Percentiles rank a stretch among this genome's conserved stretches.
phyloP scores from a whole-genome alignment of 2,329 filamentous ascomycete species.

The Bipolaris oryzae region DNA sequence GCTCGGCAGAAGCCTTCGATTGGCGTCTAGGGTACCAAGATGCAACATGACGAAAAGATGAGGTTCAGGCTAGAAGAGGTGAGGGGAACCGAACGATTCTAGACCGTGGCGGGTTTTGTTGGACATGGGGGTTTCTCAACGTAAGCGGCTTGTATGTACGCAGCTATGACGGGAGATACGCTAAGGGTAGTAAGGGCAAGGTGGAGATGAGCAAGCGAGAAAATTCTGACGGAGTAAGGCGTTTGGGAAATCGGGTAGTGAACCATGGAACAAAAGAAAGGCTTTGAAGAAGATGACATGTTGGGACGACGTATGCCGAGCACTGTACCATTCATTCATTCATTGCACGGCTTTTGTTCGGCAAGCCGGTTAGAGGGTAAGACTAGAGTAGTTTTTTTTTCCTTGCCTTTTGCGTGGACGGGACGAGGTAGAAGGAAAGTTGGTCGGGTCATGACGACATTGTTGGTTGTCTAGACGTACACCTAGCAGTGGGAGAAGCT shows the following conservation, averaged over 20 bases:
- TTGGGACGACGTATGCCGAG: not conserved
- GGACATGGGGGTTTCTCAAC: not conserved
- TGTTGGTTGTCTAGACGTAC: slow-evolving; percentile 19
- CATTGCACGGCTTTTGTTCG: slow-evolving; percentile 20
- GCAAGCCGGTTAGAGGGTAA: slow-evolving; percentile 7
- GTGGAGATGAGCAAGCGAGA: not conserved
- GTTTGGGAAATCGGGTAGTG: not conserved
- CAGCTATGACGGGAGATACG: not conserved
- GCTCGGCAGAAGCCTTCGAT: too few species aligned
- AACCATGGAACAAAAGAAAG: not conserved
- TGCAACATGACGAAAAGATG: too few species aligned
- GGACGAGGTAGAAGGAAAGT: slow-evolving; percentile 3
- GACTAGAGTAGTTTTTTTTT: not conserved
- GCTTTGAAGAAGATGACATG: not conserved
- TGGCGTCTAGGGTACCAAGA: too few species aligned
- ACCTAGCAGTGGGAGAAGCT: slow-evolving; percentile 11
- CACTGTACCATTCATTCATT: too few species aligned
- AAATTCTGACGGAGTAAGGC: not conserved
- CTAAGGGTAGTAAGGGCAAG: not conserved
- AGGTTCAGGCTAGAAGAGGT: too few species aligned
- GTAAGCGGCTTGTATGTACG: not conserved
- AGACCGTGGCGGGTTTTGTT: too few species aligned
- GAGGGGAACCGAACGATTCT: too few species aligned
- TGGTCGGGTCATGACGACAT: slow-evolving; percentile 12
- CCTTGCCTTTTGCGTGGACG: not conserved